Percentiles rank a stretch among this genome's conserved stretches.
Conservation (phyloP, 2,329 filamentous ascomycete species). For the Colletotrichum phormii region DNA sequence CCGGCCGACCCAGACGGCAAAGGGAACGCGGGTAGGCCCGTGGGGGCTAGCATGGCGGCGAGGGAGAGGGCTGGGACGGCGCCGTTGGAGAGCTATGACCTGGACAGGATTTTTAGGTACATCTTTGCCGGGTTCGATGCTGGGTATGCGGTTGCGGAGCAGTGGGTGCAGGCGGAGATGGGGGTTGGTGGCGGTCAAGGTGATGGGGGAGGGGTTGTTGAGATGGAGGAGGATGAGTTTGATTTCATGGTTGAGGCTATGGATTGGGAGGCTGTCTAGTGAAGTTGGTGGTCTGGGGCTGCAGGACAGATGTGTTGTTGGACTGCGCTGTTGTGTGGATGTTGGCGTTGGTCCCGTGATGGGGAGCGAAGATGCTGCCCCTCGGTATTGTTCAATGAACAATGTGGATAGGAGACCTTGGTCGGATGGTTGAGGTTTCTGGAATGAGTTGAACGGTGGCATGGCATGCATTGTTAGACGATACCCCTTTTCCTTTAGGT, state of each 20-base stretch:
- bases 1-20: conserved; percentile 31
- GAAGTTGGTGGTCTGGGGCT: not conserved
- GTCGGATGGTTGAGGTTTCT: not conserved
- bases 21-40: no score
- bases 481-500: conserved; percentile 7
- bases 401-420: not conserved
- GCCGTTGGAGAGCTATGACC: conserved; percentile 68
- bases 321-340: no score
- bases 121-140: conserved; percentile 70
- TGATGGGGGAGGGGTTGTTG: not conserved
- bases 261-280: conserved; percentile 62
- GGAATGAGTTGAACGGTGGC: not conserved
- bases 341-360: no score
- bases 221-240: conserved; percentile 58
- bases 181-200: conserved; percentile 11
- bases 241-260: conserved; percentile 70
- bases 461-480: conserved; percentile 25
- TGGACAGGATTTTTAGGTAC: conserved; percentile 67
- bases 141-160: conserved; percentile 64
- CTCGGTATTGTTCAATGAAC: rapidly evolving
- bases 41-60: conserved; percentile 37
- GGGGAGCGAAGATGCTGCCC: not conserved
- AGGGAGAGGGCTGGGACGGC: conserved; percentile 44
- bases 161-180: conserved; percentile 47
- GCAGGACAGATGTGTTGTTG: no score